Evolutionary conservation across 331 rosid genomes (phyloP).

Genomic region (Saraca asoca): DNA sequence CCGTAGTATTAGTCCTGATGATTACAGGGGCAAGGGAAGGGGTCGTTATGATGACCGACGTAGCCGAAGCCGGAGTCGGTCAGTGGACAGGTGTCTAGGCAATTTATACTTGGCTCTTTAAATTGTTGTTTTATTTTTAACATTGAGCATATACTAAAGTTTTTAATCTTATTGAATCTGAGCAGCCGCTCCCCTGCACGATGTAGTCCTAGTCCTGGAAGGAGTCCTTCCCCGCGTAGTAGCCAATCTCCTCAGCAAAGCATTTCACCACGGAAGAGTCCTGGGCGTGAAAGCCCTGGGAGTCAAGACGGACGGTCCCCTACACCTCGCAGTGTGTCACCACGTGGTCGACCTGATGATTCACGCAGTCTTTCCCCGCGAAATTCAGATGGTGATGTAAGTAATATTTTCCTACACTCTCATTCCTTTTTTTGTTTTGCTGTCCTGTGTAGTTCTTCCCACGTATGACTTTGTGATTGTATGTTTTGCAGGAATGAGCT

Average conservation of each 20-base stretch:
- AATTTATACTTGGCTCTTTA: too few species aligned
- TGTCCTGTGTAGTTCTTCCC: not conserved
- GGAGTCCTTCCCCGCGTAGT: constrained; percentile 57
- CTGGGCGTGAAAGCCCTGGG: constrained; percentile 55
- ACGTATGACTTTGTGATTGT: constrained; percentile 20
- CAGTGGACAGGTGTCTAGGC: constrained; percentile 59
- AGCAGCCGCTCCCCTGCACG: constrained; percentile 55
- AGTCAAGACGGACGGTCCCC: constrained; percentile 50
- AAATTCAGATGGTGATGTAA: constrained; percentile 65
- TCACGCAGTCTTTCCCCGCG: constrained; percentile 62
- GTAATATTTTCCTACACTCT: constrained; percentile 34
- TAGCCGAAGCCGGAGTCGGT: constrained; percentile 59
- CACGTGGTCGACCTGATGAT: constrained; percentile 46
- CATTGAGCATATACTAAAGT: too few species aligned
- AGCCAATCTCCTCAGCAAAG: constrained; percentile 62
- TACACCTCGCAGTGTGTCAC: constrained; percentile 66
- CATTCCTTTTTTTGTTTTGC: not conserved
- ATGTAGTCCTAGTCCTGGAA: constrained; percentile 55
- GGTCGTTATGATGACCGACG: constrained; percentile 54
- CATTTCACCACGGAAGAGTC: constrained; percentile 52
- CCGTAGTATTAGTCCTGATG: constrained; percentile 70
- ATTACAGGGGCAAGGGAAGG: constrained; percentile 60
- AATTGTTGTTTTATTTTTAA: too few species aligned
- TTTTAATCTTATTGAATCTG: too few species aligned
- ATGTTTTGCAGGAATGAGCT: constrained; percentile 53